Conservation (phyloP, 2,329 filamentous ascomycete species). For the Dendrostoma leiphaemia region DNA sequence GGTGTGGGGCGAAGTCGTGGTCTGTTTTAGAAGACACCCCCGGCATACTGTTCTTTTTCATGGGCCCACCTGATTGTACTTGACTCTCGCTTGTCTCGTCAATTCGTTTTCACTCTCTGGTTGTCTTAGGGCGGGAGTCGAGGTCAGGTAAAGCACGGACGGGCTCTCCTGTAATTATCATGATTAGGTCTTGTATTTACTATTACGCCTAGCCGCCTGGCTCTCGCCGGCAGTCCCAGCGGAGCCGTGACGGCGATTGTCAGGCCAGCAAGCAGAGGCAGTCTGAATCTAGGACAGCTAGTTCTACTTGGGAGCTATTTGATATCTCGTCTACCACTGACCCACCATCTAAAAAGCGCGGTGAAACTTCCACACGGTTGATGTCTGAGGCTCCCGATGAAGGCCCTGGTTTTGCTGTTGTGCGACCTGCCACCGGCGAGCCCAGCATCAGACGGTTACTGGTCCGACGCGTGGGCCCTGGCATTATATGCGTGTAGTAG, state of each 20-base stretch:
- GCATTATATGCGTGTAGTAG: too few relatives aligned
- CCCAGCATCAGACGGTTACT: too few relatives aligned
- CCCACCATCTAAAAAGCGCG: too few relatives aligned
- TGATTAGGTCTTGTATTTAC: slow-evolving; percentile 11
- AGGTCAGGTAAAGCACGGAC: not conserved
- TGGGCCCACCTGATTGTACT: not conserved
- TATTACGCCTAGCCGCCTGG: not conserved
- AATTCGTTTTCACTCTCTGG: slow-evolving; percentile 9
- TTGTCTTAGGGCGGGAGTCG: slow-evolving; percentile 6
- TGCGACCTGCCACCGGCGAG: too few relatives aligned
- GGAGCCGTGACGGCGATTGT: not conserved
- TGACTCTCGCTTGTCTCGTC: slow-evolving; percentile 1
- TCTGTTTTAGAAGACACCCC: not conserved
- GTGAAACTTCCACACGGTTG: too few relatives aligned
- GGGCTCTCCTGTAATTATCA: slow-evolving; percentile 14
- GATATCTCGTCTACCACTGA: too few relatives aligned
- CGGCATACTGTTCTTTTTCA: not conserved
- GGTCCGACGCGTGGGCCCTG: too few relatives aligned
- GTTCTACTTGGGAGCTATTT: too few relatives aligned
- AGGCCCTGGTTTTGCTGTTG: too few relatives aligned
- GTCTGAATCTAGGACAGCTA: too few relatives aligned
- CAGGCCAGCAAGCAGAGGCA: not conserved
- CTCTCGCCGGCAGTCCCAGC: not conserved
- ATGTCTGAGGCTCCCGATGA: too few relatives aligned
- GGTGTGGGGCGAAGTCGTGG: not conserved